Evolutionary conservation across 306 rosid genomes (phyloP).

Genomic region (Abrus pulchellus): DNA sequence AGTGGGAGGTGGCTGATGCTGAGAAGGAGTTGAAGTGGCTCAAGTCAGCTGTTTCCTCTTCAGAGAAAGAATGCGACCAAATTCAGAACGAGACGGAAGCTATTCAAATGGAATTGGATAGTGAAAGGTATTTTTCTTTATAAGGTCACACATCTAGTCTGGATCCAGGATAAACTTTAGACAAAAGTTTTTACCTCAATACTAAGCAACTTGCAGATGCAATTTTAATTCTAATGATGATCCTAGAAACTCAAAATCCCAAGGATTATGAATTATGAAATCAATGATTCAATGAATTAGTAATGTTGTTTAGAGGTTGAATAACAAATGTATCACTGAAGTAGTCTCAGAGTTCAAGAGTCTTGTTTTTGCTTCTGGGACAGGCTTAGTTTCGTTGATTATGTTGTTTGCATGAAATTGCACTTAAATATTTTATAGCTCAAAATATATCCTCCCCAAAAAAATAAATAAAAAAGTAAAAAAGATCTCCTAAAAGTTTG

Average conservation of each 20-base stretch:
- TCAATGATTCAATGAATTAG: neutral
- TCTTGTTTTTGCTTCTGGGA: conserved; percentile 22
- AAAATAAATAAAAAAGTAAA: no score
- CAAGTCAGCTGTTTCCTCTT: conserved; percentile 70
- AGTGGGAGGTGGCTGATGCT: conserved; percentile 87
- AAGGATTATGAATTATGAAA: conserved; percentile 4
- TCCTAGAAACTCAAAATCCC: neutral
- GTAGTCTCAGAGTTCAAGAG: conserved; percentile 23
- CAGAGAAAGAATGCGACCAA: conserved; percentile 85
- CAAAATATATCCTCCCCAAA: no score
- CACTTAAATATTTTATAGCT: neutral
- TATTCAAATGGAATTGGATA: conserved; percentile 69
- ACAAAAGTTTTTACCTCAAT: neutral
- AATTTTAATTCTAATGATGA: neutral
- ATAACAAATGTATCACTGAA: neutral
- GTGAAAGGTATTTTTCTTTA: conserved; percentile 72
- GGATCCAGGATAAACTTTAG: conserved; percentile 10
- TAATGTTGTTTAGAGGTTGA: conserved; percentile 19
- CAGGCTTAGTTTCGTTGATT: conserved; percentile 22
- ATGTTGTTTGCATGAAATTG: conserved; percentile 9
- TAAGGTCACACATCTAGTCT: neutral
- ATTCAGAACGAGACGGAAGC: conserved; percentile 71
- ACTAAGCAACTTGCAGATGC: neutral
- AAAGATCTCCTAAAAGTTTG: no score
- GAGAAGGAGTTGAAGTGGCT: conserved; percentile 93